These are phyloP conservation scores for Trypanosoma vivax DNA, from an alignment of 208 protist species.

Conservation along the genomic window DNA sequence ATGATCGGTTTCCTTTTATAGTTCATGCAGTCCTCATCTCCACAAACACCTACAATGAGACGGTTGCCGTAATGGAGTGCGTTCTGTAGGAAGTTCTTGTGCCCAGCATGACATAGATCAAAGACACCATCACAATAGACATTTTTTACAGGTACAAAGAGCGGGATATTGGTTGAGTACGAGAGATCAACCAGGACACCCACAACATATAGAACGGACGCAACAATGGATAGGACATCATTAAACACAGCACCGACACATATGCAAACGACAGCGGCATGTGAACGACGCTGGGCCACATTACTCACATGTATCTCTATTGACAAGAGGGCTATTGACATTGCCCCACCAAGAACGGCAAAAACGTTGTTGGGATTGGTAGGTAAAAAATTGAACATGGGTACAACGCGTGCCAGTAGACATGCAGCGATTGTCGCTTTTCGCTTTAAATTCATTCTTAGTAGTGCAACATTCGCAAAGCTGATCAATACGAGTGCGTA, in stretches of 20 bases:
- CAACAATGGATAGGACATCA: slow-evolving; percentile 61
- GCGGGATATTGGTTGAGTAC: slow-evolving; percentile 79
- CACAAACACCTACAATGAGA: slow-evolving; percentile 88
- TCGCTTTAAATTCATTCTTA: slow-evolving; percentile 54
- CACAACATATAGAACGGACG: slow-evolving; percentile 69
- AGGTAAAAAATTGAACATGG: slow-evolving; percentile 72
- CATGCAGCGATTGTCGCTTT: slow-evolving; percentile 65
- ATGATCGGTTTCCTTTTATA: slow-evolving; percentile 93
- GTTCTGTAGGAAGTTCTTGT: slow-evolving; percentile 85
- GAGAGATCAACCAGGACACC: slow-evolving; percentile 83
- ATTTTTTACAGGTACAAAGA: slow-evolving; percentile 87
- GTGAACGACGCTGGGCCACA: slow-evolving; percentile 73
- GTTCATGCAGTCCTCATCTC: slow-evolving; percentile 72
- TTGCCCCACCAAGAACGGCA: slow-evolving; percentile 75
- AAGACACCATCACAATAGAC: slow-evolving; percentile 92
- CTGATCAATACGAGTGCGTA: slow-evolving; percentile 40
- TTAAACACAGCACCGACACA: slow-evolving; percentile 84
- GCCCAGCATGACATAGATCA: slow-evolving; percentile 89
- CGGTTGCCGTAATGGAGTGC: slow-evolving; percentile 83
- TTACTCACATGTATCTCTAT: slow-evolving; percentile 86
- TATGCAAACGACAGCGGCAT: slow-evolving; percentile 79
- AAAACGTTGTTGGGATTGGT: slow-evolving; percentile 62
- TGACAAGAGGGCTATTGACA: slow-evolving; percentile 78
- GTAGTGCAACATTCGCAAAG: slow-evolving; percentile 58
- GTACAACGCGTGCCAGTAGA: slow-evolving; percentile 54